Percentiles rank a stretch among this genome's conserved stretches.
Conservation (phyloP, 169 alveolate species). For the Cryptosporidium muris region DNA sequence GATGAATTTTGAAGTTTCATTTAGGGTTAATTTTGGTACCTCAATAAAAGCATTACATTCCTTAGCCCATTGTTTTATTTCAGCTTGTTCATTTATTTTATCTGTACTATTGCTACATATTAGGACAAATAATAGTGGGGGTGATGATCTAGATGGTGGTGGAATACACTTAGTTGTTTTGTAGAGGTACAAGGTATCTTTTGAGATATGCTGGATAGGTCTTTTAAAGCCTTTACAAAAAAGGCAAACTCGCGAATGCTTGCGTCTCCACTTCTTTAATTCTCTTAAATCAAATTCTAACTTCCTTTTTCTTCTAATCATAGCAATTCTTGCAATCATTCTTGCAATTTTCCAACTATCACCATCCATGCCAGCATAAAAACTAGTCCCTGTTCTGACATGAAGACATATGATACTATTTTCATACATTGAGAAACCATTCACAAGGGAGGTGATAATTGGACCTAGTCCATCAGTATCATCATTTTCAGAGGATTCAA, state of each 20-base stretch:
- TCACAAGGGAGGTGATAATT: slow-evolving; percentile 77
- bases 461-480: slow-evolving; percentile 75
- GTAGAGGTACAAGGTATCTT: slow-evolving; percentile 74
- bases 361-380: slow-evolving; percentile 80
- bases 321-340: slow-evolving; percentile 78
- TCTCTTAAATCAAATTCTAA: slow-evolving; percentile 74
- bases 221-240: slow-evolving; percentile 73
- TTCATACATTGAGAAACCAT: slow-evolving; percentile 80
- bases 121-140: slow-evolving; percentile 78
- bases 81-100: slow-evolving; percentile 77
- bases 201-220: slow-evolving; percentile 67
- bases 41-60: slow-evolving; percentile 77
- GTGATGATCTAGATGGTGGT: slow-evolving; percentile 76
- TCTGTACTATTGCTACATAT: slow-evolving; percentile 80
- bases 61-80: slow-evolving; percentile 79
- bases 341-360: slow-evolving; percentile 81
- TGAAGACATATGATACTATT: slow-evolving; percentile 77
- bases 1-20: slow-evolving; percentile 76
- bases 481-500: slow-evolving; percentile 36
- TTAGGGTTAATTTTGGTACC: slow-evolving; percentile 73
- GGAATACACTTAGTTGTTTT: slow-evolving; percentile 76
- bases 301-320: slow-evolving; percentile 75
- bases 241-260: slow-evolving; percentile 77
- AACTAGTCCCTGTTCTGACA: slow-evolving; percentile 79
- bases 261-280: slow-evolving; percentile 79